Base-by-base conservation (phyloP, 192 early-diverging fungal species). In the Coemansia sp. region DNA sequence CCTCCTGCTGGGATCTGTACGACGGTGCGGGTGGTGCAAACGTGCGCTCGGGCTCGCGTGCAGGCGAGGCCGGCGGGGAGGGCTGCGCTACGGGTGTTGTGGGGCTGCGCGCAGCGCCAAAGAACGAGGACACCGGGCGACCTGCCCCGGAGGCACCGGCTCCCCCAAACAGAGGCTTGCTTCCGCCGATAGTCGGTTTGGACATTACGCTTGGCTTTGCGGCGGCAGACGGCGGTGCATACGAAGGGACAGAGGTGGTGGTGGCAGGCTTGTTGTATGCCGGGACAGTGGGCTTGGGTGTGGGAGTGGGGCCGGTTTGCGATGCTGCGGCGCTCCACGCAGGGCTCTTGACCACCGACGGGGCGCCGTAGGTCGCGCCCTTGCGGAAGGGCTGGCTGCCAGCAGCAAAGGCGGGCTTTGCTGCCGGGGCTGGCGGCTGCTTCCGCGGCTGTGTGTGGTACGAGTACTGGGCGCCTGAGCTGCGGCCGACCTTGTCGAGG, bases 381-480 rank as follows among this genome's bases (percentile, higher is more conserved):
- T 73, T 73, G 14, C 47, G 60, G 18, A 62, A 73, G 0, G 58
- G 58, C 1, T 18, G n/a, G 6, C 44, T 38, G 15, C 53, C 52
- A 4, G 50, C 50, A 9, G 32, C 62, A 44, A 65, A 63, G 25
- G 37, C 56, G 2, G 72, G 72, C 55, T 74, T 74, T 5, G 72
- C 58, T 1, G 72, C 46, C 5, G 35, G 55, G 15, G 45, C 36
- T 11, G 55, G 58, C 15, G 63, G 42, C 25, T 46, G 57, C 29
- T 46, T 53, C 40, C 41, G 43, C 14, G 70, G 62, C 39, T 64
- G 46, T 28, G 65, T 57, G 40, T 75, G 72, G 56, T 60, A 68
- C 49, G 89, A 89, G 67, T 97, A 97, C 50, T 95, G 93, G 9
- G 93, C 85, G 2, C 94, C 95, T 13, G 90, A 87, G 29, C 84